Percentiles rank a stretch among this genome's conserved stretches.
These are phyloP conservation scores for Bidens hawaiensis DNA, from an alignment of 140 eudicot species.

Conservation along the genomic window DNA sequence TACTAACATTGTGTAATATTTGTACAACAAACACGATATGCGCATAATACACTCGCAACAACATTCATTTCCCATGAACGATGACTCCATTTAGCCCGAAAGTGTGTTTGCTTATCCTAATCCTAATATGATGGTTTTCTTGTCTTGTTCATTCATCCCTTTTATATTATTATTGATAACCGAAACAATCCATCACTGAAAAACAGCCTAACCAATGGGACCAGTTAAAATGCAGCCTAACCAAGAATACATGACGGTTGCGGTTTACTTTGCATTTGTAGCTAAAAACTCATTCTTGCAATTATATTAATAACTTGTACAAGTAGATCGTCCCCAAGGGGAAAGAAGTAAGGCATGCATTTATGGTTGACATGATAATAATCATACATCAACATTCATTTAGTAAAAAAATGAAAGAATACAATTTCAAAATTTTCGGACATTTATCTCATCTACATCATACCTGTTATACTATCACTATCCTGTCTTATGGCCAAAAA, in stretches of 20 bases:
- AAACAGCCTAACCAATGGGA: background rate
- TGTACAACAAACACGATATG: too few species aligned
- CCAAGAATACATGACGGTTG: too few species aligned
- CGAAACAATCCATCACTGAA: background rate
- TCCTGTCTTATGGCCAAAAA: constrained; percentile 14
- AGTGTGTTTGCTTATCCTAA: background rate
- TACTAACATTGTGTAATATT: too few species aligned
- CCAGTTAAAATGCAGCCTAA: background rate
- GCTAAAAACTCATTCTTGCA: background rate
- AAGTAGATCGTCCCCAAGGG: constrained; percentile 13
- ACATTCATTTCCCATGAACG: background rate
- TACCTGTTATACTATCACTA: constrained; percentile 31
- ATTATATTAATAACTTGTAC: constrained; percentile 12
- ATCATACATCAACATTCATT: constrained; percentile 20
- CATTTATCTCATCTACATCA: constrained; percentile 34
- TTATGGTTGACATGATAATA: constrained; percentile 23
- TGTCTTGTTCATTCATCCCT: background rate
- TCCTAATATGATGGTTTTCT: background rate
- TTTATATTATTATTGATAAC: background rate
- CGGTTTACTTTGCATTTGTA: background rate
- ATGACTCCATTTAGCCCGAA: background rate
- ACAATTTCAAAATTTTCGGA: constrained; percentile 3
- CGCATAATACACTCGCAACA: background rate
- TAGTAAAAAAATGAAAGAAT: constrained; percentile 39
- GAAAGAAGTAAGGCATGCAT: constrained; percentile 15